Conservation (phyloP, 768 basidiomycete species). For the Suillus spraguei region DNA sequence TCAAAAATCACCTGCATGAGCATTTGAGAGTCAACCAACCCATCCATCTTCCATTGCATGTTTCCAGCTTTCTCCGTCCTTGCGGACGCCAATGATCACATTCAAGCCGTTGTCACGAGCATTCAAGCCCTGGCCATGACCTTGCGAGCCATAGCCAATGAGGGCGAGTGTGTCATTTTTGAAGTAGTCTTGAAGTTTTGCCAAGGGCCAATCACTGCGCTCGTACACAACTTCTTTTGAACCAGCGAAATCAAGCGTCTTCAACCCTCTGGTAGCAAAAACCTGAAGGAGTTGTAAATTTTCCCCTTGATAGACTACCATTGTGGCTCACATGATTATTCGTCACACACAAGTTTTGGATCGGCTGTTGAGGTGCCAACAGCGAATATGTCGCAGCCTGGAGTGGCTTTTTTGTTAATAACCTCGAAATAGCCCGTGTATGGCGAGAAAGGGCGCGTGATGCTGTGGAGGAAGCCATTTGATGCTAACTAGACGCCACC, state of each 20-base stretch:
- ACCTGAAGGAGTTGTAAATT: background rate
- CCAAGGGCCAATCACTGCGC: conserved; percentile 95
- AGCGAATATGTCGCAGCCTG: background rate
- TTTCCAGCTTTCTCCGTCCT: conserved; percentile 95
- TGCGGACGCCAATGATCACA: conserved; percentile 97
- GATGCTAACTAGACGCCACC: too few species aligned
- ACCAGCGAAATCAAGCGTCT: conserved; percentile 97
- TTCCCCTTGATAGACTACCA: background rate
- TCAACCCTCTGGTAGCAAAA: conserved; percentile 28
- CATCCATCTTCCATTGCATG: conserved; percentile 96
- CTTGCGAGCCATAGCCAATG: conserved; percentile 98
- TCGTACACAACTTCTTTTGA: conserved; percentile 93
- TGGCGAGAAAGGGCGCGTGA: background rate
- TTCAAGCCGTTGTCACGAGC: conserved; percentile 99
- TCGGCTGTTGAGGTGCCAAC: background rate
- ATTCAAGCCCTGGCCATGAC: conserved; percentile 98
- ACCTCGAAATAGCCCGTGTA: background rate
- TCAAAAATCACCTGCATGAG: background rate
- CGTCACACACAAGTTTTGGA: background rate
- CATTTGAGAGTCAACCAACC: conserved; percentile 48
- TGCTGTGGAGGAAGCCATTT: background rate
- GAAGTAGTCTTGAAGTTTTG: conserved; percentile 99
- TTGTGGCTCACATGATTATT: background rate
- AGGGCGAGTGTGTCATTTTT: conserved; percentile 99
- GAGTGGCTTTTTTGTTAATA: background rate